These are phyloP conservation scores for Diaporthe sp. DNA, from an alignment of 2,329 filamentous ascomycete species.

Conservation along the genomic window DNA sequence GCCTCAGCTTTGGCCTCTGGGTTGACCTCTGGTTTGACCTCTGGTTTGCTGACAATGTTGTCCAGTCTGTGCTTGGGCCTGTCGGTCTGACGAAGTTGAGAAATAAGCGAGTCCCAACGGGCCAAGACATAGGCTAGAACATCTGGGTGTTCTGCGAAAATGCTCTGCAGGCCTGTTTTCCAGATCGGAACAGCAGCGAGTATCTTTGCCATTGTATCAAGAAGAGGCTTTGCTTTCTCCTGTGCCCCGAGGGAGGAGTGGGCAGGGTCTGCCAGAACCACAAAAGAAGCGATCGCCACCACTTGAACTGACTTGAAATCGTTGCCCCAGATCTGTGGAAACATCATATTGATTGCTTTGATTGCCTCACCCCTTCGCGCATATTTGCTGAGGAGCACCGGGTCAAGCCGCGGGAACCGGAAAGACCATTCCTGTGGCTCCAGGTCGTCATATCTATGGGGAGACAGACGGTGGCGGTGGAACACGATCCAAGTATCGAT, in stretches of 20 bases:
- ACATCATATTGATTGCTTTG: conserved; percentile 50
- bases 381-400: conserved; percentile 36
- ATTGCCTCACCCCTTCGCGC: conserved; percentile 43
- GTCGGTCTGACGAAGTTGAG: conserved; percentile 32
- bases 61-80: not conserved
- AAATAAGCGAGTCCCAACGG: conserved; percentile 36
- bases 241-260: conserved; percentile 39
- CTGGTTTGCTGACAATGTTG: not conserved
- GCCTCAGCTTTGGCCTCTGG: not conserved
- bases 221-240: conserved; percentile 44
- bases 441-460: not conserved
- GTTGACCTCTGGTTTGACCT: not conserved
- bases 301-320: conserved; percentile 47
- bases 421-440: conserved; percentile 41
- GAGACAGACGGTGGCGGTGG: conserved; percentile 43
- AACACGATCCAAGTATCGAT: conserved; percentile 57
- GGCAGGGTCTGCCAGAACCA: conserved; percentile 51
- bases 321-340: conserved; percentile 48
- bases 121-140: conserved; percentile 42
- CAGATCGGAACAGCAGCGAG: conserved; percentile 36
- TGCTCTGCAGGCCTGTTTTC: conserved; percentile 37
- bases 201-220: conserved; percentile 42
- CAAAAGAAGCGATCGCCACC: conserved; percentile 54
- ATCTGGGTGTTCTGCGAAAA: conserved; percentile 41
- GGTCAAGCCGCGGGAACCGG: conserved; percentile 42